Evolutionary conservation across 495 filamentous ascomycete genomes (phyloP), one percentile per base, ranked within the genome.

Genomic region (Neurospora sp.): DNA sequence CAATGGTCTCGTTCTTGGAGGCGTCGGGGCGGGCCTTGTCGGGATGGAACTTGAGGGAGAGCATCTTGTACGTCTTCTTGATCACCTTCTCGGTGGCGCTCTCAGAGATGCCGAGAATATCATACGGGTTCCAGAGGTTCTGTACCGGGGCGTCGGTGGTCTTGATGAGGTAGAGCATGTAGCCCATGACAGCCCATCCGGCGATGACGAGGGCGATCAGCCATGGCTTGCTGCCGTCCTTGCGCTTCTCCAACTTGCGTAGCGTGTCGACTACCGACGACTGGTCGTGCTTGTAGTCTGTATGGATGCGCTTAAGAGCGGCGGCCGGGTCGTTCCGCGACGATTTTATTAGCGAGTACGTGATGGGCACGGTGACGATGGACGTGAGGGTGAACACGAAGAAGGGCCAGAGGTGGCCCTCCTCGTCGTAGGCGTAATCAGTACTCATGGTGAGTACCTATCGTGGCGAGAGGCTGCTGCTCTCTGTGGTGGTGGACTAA

Each of bases 321-420:
- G 79, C 79, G 48, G 81, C 86, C 72, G 82, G 90, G 86, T 87
- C 91, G 27, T 65, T 65, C 87, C 92, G 92, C 81, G 87, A 93
- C 14, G 90, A 89, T 81, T 89, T 90, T 72, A 96, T 86, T 72
- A 95, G 86, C 72, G 89, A 92, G 81, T 94, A 97, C 75, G 96
- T 97, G 78, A 97, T 86, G 73, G 96, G 96, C 68, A 98, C 82
- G 20, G 94, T 97, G 83, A 98, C 86, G 72, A 99, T 90, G 79
- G 90, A 89, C 71, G 91, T 88, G 75, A 98, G 88, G 68, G 94
- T 97, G 78, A 98, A 88, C 82, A 99, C 89, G 86, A 98, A 99
- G 87, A 94, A 98, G 77, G 96, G 96, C 87, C 97, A 99, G 86
- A 97, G 97, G 90, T 97, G 91, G 61, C 94, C 95, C 90, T 98